Evolutionary conservation across 805 yeast genomes (phyloP), one percentile per base, ranked within the genome.

Genomic region (Wickerhamiella lipophila): DNA sequence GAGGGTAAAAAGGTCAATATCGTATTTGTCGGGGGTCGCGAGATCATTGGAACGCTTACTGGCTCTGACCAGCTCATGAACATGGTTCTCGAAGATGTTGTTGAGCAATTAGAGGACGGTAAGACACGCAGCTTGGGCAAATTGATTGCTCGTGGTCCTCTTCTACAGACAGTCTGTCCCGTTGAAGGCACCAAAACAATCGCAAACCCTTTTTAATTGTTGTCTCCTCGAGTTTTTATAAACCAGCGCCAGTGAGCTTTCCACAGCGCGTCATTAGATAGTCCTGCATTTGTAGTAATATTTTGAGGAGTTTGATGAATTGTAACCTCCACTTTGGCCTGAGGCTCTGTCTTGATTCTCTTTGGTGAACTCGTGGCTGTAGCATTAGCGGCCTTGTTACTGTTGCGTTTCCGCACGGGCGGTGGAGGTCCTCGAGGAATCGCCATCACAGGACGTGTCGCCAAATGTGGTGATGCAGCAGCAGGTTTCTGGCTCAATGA

Each of bases 1-100:
- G 76, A 77, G 58, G 94, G 85, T 61, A 72, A 81, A 56, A 64
- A 72, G 55, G 77, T 89, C 36, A 74, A 80, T 57, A 89, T 88
- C 48, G 80, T 83, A 58, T 78, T 92, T 61, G 74, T 79, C 55
- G 94, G 95, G 11, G 96, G 95, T 6, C 77, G 96, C 60, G 79
- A 79, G 56, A 78, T 83, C n/a, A 70, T 71, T 15, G 98, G 98
- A 30, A 68, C 69, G 0, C 73, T 89, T 57, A 85, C 83, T 57
- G 96, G 97, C 29, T 87, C 83, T 64, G 99, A 92, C 64, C 96
- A 88, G 64, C 82, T 86, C 60, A 86, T 89, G 95, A 92, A 92
- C 61, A 70, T 78, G 38, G 81, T 78, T 12, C 66, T 78, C 42
- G 81, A 77, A 36, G 76, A 77, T 46, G 80, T 79, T 2, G 59